Evolutionary conservation across 2,329 filamentous ascomycete genomes (phyloP).

Genomic region (Xylariaceae sp.): DNA sequence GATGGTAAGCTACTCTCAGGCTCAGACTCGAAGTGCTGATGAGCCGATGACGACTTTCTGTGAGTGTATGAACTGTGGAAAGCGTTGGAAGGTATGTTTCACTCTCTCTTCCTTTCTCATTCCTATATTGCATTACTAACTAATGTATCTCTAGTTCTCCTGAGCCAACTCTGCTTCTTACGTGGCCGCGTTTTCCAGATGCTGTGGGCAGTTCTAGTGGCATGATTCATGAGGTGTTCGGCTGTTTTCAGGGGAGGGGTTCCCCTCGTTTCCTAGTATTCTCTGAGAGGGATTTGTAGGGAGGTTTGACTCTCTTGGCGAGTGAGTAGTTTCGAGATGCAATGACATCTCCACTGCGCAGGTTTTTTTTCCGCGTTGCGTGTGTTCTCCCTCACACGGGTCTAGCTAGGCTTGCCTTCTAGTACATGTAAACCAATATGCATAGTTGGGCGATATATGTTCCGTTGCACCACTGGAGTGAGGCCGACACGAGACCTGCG

Average conservation of each 20-base stretch:
- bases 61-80: conserved; percentile 63
- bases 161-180: conserved; percentile 12
- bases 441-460: conserved; percentile 1
- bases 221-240: conserved; percentile 12
- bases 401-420: conserved; percentile 14
- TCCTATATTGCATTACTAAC: conserved; percentile 23
- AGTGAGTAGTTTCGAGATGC: conserved; percentile 11
- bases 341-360: conserved; percentile 6
- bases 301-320: conserved; percentile 9
- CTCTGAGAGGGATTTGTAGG: conserved; percentile 14
- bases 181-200: not conserved
- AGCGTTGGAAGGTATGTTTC: conserved; percentile 63
- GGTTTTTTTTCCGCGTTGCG: not conserved
- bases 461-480: conserved; percentile 2
- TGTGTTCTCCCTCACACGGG: not conserved
- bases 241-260: no score
- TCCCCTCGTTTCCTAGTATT: not conserved
- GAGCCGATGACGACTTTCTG: conserved; percentile 82
- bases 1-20: conserved; percentile 93
- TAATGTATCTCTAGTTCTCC: conserved; percentile 26
- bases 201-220: conserved; percentile 2
- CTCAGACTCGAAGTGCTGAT: conserved; percentile 91
- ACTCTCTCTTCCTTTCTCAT: conserved; percentile 4
- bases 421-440: not conserved
- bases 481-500: conserved; percentile 4